Conservation (phyloP, 108 stramenopile genomes). For the Fragilaria crotonensis region DNA sequence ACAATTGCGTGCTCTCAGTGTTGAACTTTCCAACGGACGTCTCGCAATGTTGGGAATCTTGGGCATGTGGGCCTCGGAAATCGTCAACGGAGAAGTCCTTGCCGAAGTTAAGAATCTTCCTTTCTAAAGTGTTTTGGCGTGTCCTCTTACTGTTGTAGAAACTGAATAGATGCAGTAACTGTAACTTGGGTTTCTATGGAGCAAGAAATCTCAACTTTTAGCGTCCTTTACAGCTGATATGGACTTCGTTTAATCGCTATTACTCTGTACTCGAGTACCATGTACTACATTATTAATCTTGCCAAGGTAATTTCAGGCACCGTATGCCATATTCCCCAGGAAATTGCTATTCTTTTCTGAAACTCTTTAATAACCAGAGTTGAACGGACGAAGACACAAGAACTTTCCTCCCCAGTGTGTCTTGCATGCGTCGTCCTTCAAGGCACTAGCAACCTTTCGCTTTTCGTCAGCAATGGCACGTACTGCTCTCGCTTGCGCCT, state of each 20-base stretch:
- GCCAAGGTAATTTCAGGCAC: neutral
- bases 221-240: neutral
- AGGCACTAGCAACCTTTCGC: constrained; percentile 55
- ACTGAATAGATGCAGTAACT: neutral
- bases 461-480: constrained; percentile 55
- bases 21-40: constrained; percentile 40
- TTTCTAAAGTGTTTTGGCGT: neutral
- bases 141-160: neutral
- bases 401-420: constrained; percentile 78
- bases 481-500: constrained; percentile 37
- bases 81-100: constrained; percentile 9
- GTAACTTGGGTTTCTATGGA: neutral
- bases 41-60: constrained; percentile 47
- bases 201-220: neutral
- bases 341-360: no score
- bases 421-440: constrained; percentile 76
- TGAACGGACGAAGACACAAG: constrained; percentile 64
- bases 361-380: constrained; percentile 48
- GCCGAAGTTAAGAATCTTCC: constrained; percentile 9
- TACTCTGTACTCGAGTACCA: neutral
- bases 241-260: neutral
- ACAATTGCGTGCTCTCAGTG: constrained; percentile 12
- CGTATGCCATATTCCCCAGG: neutral
- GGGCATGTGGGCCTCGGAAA: constrained; percentile 20
- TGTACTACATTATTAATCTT: no score